Conservation (phyloP, 306 rosid species). For the Quercus gilva region DNA sequence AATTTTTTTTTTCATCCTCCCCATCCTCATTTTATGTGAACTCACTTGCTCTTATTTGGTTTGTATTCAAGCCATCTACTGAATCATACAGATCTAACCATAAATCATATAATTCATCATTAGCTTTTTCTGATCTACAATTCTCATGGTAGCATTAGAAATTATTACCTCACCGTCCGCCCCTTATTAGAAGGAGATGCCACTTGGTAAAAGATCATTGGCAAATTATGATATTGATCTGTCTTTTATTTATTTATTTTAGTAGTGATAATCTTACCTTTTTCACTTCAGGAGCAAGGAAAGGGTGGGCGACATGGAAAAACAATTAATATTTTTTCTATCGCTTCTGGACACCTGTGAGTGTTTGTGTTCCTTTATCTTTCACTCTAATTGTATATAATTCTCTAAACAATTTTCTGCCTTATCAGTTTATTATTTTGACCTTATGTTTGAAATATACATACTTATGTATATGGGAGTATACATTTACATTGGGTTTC, state of each 20-base stretch:
- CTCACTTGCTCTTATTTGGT: slow-evolving; percentile 7
- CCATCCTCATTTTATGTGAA: slow-evolving; percentile 13
- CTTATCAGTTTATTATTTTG: not conserved
- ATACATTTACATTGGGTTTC: not conserved
- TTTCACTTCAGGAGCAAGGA: slow-evolving; percentile 50
- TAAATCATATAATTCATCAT: not conserved
- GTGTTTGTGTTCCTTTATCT: slow-evolving; percentile 34
- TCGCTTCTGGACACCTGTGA: slow-evolving; percentile 99
- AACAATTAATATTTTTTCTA: slow-evolving; percentile 87
- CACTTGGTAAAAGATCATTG: not conserved
- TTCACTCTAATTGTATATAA: slow-evolving; percentile 5
- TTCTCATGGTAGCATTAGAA: not conserved
- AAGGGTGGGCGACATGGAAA: slow-evolving; percentile 73
- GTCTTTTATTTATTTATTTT: not conserved
- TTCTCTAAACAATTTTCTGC: not conserved
- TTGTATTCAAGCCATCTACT: slow-evolving; percentile 1
- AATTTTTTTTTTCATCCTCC: slow-evolving; percentile 1
- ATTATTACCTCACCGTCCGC: not conserved
- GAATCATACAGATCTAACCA: not conserved
- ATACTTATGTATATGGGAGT: not conserved
- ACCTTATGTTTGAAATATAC: not conserved
- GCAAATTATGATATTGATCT: not conserved
- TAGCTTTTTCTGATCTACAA: not conserved
- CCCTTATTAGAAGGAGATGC: too few relatives aligned
- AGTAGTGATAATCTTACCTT: slow-evolving; percentile 7